Percentiles rank a stretch among this genome's conserved stretches.
Evolutionary conservation across 2,329 filamentous ascomycete species (phyloP).

Genomic region (Neurospora crassa): DNA sequence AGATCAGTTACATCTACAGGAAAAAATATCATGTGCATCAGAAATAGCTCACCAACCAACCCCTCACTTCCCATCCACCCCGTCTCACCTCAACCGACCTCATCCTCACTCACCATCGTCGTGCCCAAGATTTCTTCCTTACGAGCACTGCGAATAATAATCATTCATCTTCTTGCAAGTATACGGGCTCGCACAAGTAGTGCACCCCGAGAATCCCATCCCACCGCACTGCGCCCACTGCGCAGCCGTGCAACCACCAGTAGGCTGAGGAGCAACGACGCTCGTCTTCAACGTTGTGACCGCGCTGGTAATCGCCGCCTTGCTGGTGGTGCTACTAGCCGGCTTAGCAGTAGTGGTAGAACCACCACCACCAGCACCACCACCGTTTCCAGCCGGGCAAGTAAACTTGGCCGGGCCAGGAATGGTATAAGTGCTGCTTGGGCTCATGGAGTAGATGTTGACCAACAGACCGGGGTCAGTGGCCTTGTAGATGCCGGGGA

Average conservation of each 20-base stretch:
- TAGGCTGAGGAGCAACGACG: neutral
- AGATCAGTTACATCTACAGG: neutral
- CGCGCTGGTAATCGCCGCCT: neutral
- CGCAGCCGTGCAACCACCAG: constrained; percentile 6
- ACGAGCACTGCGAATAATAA: constrained; percentile 17
- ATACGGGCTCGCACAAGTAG: constrained; percentile 10
- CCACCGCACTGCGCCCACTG: constrained; percentile 18
- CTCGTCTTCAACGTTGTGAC: neutral
- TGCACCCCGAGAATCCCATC: constrained; percentile 12
- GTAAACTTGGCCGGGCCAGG: constrained; percentile 20
- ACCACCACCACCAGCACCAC: neutral
- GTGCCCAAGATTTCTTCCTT: neutral
- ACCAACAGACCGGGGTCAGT: constrained; percentile 28
- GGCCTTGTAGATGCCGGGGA: constrained; percentile 29
- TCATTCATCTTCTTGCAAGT: constrained; percentile 15
- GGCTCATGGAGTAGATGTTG: constrained; percentile 28
- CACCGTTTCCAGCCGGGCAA: constrained; percentile 10
- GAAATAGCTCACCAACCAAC: neutral
- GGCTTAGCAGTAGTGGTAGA: neutral
- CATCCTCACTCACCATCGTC: neutral
- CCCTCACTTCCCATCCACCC: neutral
- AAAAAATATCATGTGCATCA: neutral
- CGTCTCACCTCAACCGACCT: neutral
- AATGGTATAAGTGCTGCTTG: constrained; percentile 22
- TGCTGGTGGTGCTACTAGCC: neutral